Conservation (phyloP, 2,329 filamentous ascomycete species). For the Dactylellina cionopaga region DNA sequence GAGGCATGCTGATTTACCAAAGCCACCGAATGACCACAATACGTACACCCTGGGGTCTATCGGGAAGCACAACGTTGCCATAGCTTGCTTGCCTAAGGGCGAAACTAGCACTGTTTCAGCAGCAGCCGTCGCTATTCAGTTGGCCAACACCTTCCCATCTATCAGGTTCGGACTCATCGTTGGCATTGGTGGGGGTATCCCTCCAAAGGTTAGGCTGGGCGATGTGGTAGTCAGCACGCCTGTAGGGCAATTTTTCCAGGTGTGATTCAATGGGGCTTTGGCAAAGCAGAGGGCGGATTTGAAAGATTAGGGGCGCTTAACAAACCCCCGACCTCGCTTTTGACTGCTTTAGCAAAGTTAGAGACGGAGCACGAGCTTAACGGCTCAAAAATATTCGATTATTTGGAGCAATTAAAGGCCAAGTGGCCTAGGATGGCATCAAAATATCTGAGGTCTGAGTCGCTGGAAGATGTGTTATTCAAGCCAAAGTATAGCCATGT, state of each 20-base stretch:
- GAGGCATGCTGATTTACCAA: neutral
- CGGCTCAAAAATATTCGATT: neutral
- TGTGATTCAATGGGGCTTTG: constrained; percentile 10
- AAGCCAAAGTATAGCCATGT: neutral
- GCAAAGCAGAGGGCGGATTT: neutral
- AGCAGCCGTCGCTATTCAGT: neutral
- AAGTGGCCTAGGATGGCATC: neutral
- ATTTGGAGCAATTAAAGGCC: neutral
- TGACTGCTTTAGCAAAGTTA: neutral
- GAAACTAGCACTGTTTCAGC: neutral
- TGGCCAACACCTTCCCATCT: constrained; percentile 10
- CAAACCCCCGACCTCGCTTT: neutral
- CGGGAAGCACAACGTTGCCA: constrained; percentile 1
- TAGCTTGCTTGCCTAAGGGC: constrained; percentile 8
- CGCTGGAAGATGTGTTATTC: neutral
- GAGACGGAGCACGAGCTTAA: neutral
- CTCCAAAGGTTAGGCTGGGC: neutral
- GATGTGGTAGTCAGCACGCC: constrained; percentile 7
- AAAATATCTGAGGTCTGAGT: neutral
- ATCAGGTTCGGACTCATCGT: constrained; percentile 7
- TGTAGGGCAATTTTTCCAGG: neutral
- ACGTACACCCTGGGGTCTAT: constrained; percentile 5
- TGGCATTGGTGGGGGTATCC: constrained; percentile 18
- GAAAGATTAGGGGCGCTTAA: neutral
- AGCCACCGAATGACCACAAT: neutral